Percentiles rank a stretch among this genome's conserved stretches.
Evolutionary conservation across 2,329 filamentous ascomycete species (phyloP).

Genomic region (Neurospora sp.): DNA sequence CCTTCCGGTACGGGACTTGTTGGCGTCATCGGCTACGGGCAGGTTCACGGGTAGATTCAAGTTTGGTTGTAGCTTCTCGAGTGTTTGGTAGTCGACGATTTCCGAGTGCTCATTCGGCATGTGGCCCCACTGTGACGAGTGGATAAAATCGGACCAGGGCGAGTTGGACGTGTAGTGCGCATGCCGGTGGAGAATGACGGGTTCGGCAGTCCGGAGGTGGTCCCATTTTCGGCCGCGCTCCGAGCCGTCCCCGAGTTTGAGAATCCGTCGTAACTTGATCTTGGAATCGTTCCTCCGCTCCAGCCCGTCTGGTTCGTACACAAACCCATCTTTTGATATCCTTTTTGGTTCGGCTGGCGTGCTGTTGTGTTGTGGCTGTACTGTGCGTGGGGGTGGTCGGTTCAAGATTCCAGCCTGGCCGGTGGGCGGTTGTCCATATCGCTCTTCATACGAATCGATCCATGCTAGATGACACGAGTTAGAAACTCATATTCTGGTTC

Average conservation of each 20-base stretch:
- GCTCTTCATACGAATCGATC: constrained; percentile 38
- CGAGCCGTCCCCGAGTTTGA: constrained; percentile 35
- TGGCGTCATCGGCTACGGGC: constrained; percentile 19
- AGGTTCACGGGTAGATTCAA: constrained; percentile 31
- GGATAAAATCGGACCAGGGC: constrained; percentile 43
- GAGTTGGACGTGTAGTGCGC: constrained; percentile 31
- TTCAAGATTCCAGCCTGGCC: constrained; percentile 30
- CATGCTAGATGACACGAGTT: constrained; percentile 27
- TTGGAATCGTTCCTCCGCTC: constrained; percentile 17
- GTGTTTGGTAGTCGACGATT: constrained; percentile 34
- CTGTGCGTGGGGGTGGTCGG: constrained; percentile 27
- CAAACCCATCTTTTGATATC: constrained; percentile 38
- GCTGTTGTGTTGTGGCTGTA: constrained; percentile 32
- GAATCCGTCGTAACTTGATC: constrained; percentile 33
- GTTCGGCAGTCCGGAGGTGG: constrained; percentile 47
- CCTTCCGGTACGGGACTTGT: background rate
- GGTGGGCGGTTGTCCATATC: constrained; percentile 27
- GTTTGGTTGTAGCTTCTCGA: constrained; percentile 34
- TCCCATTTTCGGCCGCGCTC: constrained; percentile 48
- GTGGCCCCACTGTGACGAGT: constrained; percentile 42
- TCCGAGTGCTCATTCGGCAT: constrained; percentile 36
- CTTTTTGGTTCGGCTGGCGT: constrained; percentile 30
- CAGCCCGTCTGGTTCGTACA: constrained; percentile 30
- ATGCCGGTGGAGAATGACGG: constrained; percentile 46
- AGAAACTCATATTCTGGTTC: background rate